Conservation (phyloP, 768 basidiomycete species). For the Boletus rufocinnamomeus region DNA sequence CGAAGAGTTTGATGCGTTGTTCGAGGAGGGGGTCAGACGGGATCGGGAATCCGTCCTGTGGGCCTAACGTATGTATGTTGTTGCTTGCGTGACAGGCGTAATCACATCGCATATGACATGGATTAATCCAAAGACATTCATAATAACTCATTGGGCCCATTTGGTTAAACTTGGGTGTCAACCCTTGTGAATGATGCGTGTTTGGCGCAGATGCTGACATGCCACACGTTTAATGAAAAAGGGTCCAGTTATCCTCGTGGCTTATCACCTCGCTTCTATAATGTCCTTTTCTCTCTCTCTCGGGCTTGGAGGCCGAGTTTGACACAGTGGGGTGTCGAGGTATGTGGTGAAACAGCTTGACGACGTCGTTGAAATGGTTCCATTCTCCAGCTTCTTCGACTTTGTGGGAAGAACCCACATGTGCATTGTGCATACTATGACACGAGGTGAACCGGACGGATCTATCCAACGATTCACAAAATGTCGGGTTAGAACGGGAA, state of each 20-base stretch:
- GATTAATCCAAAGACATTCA: constrained; percentile 4
- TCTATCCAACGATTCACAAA: constrained; percentile 4
- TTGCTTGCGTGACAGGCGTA: not conserved
- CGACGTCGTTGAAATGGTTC: not conserved
- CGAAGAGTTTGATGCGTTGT: constrained; percentile 83
- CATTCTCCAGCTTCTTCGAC: not conserved
- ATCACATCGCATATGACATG: constrained; percentile 4
- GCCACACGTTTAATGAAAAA: constrained; percentile 9
- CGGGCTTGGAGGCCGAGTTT: not conserved
- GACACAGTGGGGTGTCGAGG: not conserved
- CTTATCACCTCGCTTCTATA: not conserved
- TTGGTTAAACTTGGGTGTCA: not conserved
- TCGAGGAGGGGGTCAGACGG: constrained; percentile 35
- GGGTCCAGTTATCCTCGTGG: constrained; percentile 10
- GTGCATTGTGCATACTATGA: not conserved
- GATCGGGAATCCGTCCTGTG: constrained; percentile 7
- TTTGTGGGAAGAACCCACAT: not conserved
- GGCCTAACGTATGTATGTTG: constrained; percentile 13
- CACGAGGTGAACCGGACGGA: constrained; percentile 22
- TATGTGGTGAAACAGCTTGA: not conserved
- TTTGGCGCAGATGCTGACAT: not conserved
- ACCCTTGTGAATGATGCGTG: constrained; percentile 15
- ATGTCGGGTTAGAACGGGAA: not conserved
- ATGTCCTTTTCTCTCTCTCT: too few species aligned
- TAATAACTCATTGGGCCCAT: not conserved